Evolutionary conservation across 805 yeast species (phyloP).

Genomic region (Jamesozyma jinghongensis): DNA sequence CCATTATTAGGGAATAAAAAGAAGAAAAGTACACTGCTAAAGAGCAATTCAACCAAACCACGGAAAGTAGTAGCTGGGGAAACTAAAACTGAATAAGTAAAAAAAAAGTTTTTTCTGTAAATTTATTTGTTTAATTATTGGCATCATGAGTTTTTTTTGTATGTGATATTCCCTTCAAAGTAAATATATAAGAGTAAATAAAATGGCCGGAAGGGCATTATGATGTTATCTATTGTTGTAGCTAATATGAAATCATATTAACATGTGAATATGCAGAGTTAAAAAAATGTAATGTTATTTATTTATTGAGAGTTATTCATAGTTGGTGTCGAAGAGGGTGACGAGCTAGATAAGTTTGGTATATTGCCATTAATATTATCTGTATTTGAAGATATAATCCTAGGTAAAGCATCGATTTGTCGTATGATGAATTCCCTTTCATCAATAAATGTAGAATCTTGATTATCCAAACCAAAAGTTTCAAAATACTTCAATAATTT

Average conservation of each 20-base stretch:
- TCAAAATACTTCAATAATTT: slow-evolving; percentile 63
- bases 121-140: no score
- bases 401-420: slow-evolving; percentile 65
- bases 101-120: no score
- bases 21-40: neutral
- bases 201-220: no score
- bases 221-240: no score
- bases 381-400: slow-evolving; percentile 33
- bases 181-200: no score
- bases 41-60: neutral
- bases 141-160: no score
- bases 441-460: slow-evolving; percentile 56
- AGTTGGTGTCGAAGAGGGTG: slow-evolving; percentile 1
- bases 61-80: no score
- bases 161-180: no score
- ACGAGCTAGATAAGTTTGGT: neutral
- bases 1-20: slow-evolving; percentile 1
- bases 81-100: no score
- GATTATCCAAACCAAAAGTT: slow-evolving; percentile 48
- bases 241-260: no score
- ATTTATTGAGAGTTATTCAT: neutral
- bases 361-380: slow-evolving; percentile 3
- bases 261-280: neutral
- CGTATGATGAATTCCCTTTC: slow-evolving; percentile 75
- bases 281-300: no score